Conservation (phyloP, 345 rosid genomes). For the Salix caprea region DNA sequence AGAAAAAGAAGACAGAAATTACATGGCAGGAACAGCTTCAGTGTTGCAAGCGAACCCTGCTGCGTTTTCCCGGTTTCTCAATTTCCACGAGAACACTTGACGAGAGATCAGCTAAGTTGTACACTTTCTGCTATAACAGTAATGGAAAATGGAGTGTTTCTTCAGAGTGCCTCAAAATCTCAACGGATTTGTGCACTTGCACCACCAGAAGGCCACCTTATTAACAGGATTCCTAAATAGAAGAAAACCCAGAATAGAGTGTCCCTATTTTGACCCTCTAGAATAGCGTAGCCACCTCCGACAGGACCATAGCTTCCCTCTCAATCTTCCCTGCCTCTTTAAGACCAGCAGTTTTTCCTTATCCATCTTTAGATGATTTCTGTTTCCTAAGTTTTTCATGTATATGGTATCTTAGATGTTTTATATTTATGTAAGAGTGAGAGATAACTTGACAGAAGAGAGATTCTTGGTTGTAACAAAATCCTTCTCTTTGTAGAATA, state of each 20-base stretch:
- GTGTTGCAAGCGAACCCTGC: constrained; percentile 70
- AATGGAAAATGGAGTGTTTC: neutral
- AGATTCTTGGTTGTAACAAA: constrained; percentile 1
- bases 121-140: neutral
- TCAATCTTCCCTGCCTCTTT: neutral
- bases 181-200: neutral
- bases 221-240: neutral
- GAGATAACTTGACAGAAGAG: neutral
- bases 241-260: constrained; percentile 1
- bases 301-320: neutral
- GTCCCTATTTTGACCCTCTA: constrained; percentile 1
- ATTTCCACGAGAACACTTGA: constrained; percentile 58
- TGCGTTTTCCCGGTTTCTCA: constrained; percentile 59
- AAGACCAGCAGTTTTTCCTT: neutral
- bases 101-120: neutral
- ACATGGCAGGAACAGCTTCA: constrained; percentile 27
- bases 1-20: constrained; percentile 25
- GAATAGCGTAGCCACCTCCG: neutral
- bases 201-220: neutral
- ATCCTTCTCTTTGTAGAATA: constrained; percentile 5
- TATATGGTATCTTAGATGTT: neutral
- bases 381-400: neutral
- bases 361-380: neutral
- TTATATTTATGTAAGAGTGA: neutral
- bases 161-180: neutral